These are phyloP conservation scores for Fusarium temperatum DNA, from an alignment of 2,329 filamentous ascomycete genomes.

Conservation along the genomic window DNA sequence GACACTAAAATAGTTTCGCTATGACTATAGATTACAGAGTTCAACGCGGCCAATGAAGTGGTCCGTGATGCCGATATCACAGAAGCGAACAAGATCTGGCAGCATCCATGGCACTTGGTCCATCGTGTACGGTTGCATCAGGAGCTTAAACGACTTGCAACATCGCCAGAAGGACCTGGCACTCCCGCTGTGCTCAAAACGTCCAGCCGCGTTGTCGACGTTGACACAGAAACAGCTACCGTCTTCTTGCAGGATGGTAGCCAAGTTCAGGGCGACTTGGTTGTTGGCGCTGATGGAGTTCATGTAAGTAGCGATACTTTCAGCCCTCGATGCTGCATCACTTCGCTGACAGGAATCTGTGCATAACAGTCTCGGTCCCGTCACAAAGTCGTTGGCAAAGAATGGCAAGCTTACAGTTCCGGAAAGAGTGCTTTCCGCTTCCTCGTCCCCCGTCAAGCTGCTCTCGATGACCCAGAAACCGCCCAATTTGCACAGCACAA, in stretches of 20 bases:
- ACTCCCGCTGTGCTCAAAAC: constrained; percentile 45
- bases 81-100: constrained; percentile 53
- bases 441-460: constrained; percentile 53
- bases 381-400: constrained; percentile 11
- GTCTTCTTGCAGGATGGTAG: constrained; percentile 57
- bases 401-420: constrained; percentile 47
- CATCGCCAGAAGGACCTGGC: not conserved
- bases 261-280: constrained; percentile 55
- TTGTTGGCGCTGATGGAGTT: constrained; percentile 66
- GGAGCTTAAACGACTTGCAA: constrained; percentile 51
- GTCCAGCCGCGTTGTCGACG: constrained; percentile 52
- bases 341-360: not conserved
- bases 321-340: rapidly evolving
- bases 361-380: not conserved
- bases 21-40: constrained; percentile 44
- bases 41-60: constrained; percentile 48
- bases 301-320: constrained; percentile 44
- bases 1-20: rapidly evolving
- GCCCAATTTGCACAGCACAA: constrained; percentile 17
- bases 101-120: constrained; percentile 58
- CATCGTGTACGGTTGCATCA: constrained; percentile 63
- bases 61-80: constrained; percentile 47
- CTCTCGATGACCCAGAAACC: constrained; percentile 44
- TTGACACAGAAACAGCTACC: constrained; percentile 52
- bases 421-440: constrained; percentile 67